Evolutionary conservation across 148 eudicot genomes (phyloP).

Genomic region (Cornus kousa): DNA sequence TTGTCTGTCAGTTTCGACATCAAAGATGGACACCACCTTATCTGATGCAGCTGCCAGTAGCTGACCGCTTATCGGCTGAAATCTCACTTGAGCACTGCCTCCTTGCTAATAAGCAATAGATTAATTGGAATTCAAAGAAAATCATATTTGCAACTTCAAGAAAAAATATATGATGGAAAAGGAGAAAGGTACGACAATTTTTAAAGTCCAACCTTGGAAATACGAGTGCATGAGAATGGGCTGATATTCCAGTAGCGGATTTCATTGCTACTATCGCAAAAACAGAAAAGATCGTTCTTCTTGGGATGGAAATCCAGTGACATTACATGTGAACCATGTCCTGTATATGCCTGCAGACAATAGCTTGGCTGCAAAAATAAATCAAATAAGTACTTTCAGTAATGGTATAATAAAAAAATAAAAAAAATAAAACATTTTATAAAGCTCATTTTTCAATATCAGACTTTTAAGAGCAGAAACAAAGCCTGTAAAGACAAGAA

Average conservation of each 20-base stretch:
- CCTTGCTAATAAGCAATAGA: constrained; percentile 52
- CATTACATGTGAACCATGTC: constrained; percentile 73
- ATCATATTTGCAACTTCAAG: not conserved
- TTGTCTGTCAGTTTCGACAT: constrained; percentile 77
- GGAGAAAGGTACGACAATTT: not conserved
- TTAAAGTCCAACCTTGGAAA: constrained; percentile 59
- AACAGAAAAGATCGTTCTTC: constrained; percentile 84
- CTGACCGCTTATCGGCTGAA: constrained; percentile 82
- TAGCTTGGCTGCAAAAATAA: constrained; percentile 75
- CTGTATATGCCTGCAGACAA: constrained; percentile 66
- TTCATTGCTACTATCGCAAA: constrained; percentile 81
- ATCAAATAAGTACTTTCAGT: constrained; percentile 8
- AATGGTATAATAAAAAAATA: constrained; percentile 4
- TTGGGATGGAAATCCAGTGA: constrained; percentile 97
- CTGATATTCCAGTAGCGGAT: constrained; percentile 77
- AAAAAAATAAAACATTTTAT: not conserved
- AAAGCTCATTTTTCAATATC: not conserved
- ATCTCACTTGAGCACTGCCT: constrained; percentile 88
- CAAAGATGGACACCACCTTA: constrained; percentile 76
- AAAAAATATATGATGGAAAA: not conserved
- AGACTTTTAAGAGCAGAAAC: constrained; percentile 1
- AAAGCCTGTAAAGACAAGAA: constrained; percentile 15
- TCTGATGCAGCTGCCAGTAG: constrained; percentile 89
- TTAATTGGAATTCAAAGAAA: not conserved
- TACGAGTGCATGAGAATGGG: constrained; percentile 65